Conservation (phyloP, 148 eudicot species). For the Pouteria glomerata region DNA sequence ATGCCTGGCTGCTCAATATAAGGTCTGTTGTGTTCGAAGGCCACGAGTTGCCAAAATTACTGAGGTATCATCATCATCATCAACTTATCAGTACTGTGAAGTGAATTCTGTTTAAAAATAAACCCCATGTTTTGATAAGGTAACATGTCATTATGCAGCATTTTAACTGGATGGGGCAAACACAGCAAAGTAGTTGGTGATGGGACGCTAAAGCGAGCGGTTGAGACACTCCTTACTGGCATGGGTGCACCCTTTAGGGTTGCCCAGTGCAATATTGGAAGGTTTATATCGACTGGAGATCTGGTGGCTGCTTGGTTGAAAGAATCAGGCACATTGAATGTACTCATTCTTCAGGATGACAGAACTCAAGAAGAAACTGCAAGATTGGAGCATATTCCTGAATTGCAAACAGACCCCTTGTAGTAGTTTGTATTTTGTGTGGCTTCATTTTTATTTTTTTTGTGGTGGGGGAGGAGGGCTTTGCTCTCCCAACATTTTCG, state of each 20-base stretch:
- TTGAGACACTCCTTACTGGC: constrained; percentile 69
- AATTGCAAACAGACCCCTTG: constrained; percentile 34
- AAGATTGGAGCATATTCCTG: constrained; percentile 26
- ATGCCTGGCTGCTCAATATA: constrained; percentile 84
- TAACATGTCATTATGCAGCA: constrained; percentile 52
- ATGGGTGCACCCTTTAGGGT: constrained; percentile 77
- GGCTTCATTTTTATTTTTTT: no score
- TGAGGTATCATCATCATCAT: constrained; percentile 3
- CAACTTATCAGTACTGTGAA: background rate
- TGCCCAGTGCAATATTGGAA: constrained; percentile 73
- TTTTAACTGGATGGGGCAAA: constrained; percentile 96
- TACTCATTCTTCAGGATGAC: constrained; percentile 71
- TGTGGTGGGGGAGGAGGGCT: no score
- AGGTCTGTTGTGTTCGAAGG: constrained; percentile 69
- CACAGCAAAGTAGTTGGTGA: constrained; percentile 97
- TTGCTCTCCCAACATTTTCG: no score
- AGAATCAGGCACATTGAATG: constrained; percentile 61
- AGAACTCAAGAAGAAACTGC: constrained; percentile 27
- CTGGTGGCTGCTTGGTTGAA: constrained; percentile 78
- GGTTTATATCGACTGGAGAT: constrained; percentile 77
- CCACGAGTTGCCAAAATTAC: constrained; percentile 27
- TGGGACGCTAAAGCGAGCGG: constrained; percentile 63
- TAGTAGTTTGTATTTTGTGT: constrained; percentile 21
- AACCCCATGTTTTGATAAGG: no score
- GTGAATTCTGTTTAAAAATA: background rate